Evolutionary conservation across 306 rosid genomes (phyloP), one percentile per base, ranked within the genome.

Genomic region (Dalbergia oliveri): DNA sequence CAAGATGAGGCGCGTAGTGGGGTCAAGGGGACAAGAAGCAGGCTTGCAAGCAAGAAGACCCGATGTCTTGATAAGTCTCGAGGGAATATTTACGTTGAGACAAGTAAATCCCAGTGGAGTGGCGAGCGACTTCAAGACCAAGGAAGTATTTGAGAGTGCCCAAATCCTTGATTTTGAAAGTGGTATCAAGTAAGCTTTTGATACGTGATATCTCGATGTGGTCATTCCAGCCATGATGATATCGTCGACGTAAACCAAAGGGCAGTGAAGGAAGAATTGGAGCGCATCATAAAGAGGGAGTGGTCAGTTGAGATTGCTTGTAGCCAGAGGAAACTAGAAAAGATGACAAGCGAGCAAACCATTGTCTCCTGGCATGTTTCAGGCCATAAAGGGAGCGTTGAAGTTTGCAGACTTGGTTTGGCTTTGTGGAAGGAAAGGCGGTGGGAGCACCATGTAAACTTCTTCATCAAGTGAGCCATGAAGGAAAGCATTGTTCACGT

Each of bases 371-470:
- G 2, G 18, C 57, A 0, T 51, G 8, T 5, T 51, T 14, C 0
- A 51, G 3, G 57, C 57, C 8, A 5, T 51, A 51, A 4, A 51
- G 8, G n/a, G 19, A 51, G 1, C 2, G 57, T 3, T 51, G 57
- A 0, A 51, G 2, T 5, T 5, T 0, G 18, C 57, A 51, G 5
- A 51, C 57, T 14, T 51, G 18, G 18, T 51, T 4, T 0, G 57
- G 18, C 2, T 13, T 15, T 0, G 1, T 0, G 1, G 57, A 4
- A 5, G 18, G 2, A 13, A 1, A 1, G 9, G 19, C 0, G 7
- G 57, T 0, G 57, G 57, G 0, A 51, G 18, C 7, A 13, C 7
- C 57, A 51, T 51, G 57, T 51, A 51, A 1, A 51, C 57, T 0
- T 51, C 57, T 5, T 51, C 8, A 4, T 51, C 18, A 4, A 51